Evolutionary conservation across 257 asterid genomes (phyloP).

Genomic region (Anisodus tanguticus): DNA sequence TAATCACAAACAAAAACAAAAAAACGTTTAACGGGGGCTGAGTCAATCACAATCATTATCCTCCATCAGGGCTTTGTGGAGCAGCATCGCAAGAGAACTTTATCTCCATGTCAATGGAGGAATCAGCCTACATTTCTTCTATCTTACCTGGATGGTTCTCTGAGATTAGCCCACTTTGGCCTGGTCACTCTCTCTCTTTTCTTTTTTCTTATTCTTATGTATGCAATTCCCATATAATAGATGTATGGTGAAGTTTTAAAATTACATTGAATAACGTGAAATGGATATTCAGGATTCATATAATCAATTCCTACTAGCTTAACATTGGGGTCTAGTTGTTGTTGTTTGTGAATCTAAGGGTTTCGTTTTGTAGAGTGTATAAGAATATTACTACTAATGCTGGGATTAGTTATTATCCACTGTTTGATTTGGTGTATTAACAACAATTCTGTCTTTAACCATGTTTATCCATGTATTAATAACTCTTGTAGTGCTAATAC

Average conservation of each 20-base stretch:
- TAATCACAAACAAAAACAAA: no score
- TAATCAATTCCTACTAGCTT: neutral
- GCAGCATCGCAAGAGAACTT: no score
- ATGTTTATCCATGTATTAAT: no score
- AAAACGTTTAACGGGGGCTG: no score
- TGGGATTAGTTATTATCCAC: no score
- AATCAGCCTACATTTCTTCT: slow-evolving; percentile 53
- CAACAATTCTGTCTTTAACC: no score
- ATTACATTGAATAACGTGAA: neutral
- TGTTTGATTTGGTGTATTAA: no score
- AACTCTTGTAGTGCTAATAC: no score
- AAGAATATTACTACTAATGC: no score
- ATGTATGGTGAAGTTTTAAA: neutral
- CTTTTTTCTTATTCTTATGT: neutral
- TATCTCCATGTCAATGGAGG: neutral
- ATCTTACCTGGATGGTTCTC: slow-evolving; percentile 94
- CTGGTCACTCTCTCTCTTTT: neutral
- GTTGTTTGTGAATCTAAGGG: neutral
- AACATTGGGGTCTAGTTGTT: neutral
- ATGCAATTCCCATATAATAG: neutral
- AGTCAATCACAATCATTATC: no score
- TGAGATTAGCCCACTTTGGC: slow-evolving; percentile 86
- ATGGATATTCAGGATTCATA: neutral
- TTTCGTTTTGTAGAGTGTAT: no score
- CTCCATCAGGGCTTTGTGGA: no score